Conservation (phyloP, 768 basidiomycete species). For the Tubosaeta sp. region DNA sequence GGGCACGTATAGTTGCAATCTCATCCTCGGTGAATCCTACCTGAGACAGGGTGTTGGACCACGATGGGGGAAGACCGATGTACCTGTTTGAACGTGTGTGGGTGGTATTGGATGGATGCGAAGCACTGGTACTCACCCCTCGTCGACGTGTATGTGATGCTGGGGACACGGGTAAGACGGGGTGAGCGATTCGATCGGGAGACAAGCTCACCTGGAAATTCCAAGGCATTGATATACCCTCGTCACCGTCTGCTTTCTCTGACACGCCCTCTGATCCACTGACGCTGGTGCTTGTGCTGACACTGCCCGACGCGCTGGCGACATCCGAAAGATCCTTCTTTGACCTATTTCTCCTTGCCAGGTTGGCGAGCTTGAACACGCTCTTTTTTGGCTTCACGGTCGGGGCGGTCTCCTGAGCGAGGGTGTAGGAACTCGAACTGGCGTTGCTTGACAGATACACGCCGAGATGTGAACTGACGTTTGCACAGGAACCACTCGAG, state of each 20-base stretch:
- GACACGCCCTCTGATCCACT: constrained; percentile 7
- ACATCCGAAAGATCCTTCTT: constrained; percentile 27
- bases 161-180: constrained; percentile 23
- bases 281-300: constrained; percentile 9
- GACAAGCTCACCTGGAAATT: constrained; percentile 58
- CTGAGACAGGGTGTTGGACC: constrained; percentile 56
- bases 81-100: constrained; percentile 36
- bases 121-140: constrained; percentile 46
- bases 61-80: constrained; percentile 67
- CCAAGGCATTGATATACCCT: constrained; percentile 65
- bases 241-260: constrained; percentile 39
- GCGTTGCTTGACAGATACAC: constrained; percentile 16
- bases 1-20: constrained; percentile 54
- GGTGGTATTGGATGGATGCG: neutral
- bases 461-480: constrained; percentile 1
- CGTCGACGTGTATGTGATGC: constrained; percentile 80
- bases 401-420: constrained; percentile 1
- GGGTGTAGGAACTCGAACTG: constrained; percentile 12
- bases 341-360: constrained; percentile 32
- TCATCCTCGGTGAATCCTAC: constrained; percentile 69
- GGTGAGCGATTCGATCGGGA: neutral
- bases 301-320: constrained; percentile 10
- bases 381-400: constrained; percentile 25
- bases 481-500: constrained; percentile 21
- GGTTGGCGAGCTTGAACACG: constrained; percentile 34